Conservation (phyloP, 306 rosid genomes). For the Parietaria judaica region DNA sequence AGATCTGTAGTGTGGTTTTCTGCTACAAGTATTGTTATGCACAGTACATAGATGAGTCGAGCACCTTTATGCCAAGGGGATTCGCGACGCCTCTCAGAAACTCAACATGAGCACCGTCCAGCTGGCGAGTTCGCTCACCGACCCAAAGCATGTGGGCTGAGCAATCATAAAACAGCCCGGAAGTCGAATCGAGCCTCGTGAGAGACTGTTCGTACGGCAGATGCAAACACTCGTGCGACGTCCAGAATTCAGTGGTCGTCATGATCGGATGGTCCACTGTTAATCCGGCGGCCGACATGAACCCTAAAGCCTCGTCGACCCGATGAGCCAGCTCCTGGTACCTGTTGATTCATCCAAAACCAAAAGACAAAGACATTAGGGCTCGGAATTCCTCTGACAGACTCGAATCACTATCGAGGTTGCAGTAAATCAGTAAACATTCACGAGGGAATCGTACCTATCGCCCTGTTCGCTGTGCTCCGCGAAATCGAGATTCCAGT, state of each 20-base stretch:
- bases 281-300: conserved; percentile 72
- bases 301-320: conserved; percentile 71
- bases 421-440: neutral
- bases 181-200: conserved; percentile 64
- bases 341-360: conserved; percentile 27
- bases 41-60: neutral
- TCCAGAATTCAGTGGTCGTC: conserved; percentile 72
- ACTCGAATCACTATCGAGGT: neutral
- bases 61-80: conserved; percentile 70
- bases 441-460: conserved; percentile 27
- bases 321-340: conserved; percentile 58
- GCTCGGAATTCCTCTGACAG: neutral
- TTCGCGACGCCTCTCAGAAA: conserved; percentile 67
- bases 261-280: conserved; percentile 58
- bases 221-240: conserved; percentile 71
- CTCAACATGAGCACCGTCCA: conserved; percentile 72
- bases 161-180: conserved; percentile 64
- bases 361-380: neutral
- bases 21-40: too few relatives aligned
- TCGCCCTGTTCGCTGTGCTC: conserved; percentile 69
- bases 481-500: conserved; percentile 74
- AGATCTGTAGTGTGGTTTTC: too few relatives aligned
- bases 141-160: conserved; percentile 84
- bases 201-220: conserved; percentile 68
- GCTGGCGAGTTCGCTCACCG: conserved; percentile 74